These are phyloP conservation scores for Teratosphaeria gauchensis DNA, from an alignment of 2,329 filamentous ascomycete genomes.

Conservation along the genomic window DNA sequence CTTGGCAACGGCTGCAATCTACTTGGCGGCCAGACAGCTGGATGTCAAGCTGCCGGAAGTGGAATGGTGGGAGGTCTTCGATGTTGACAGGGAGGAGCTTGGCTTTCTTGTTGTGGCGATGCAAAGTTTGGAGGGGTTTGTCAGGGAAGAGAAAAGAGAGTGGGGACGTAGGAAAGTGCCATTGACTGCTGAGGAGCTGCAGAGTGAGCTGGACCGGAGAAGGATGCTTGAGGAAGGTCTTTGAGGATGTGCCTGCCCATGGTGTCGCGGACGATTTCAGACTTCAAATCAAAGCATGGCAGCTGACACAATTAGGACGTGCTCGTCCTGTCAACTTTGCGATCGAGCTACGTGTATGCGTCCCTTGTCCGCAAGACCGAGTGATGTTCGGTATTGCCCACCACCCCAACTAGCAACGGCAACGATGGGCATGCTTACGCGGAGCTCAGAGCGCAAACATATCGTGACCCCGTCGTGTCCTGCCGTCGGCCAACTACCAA, in stretches of 20 bases:
- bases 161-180: conserved; percentile 45
- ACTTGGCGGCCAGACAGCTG: conserved; percentile 71
- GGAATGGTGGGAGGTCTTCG: conserved; percentile 97
- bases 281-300: not conserved
- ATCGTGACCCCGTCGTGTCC: no score
- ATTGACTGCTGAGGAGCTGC: conserved; percentile 49
- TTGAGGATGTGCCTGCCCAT: not conserved
- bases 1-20: conserved; percentile 80
- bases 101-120: conserved; percentile 85
- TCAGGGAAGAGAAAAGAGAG: conserved; percentile 48
- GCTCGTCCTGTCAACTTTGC: not conserved
- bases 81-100: conserved; percentile 86
- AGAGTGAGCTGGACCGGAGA: conserved; percentile 49
- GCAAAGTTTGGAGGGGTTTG: conserved; percentile 66
- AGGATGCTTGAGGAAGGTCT: conserved; percentile 27
- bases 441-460: no score
- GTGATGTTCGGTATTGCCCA: no score
- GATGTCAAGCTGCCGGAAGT: conserved; percentile 69
- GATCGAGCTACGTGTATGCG: no score
- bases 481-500: not conserved
- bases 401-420: no score
- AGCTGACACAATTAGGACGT: not conserved
- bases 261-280: no score
- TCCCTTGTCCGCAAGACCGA: no score
- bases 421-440: no score